Percentiles rank a stretch among this genome's conserved stretches.
Evolutionary conservation across 2,329 filamentous ascomycete species (phyloP).

Genomic region (Fusarium vanettenii): DNA sequence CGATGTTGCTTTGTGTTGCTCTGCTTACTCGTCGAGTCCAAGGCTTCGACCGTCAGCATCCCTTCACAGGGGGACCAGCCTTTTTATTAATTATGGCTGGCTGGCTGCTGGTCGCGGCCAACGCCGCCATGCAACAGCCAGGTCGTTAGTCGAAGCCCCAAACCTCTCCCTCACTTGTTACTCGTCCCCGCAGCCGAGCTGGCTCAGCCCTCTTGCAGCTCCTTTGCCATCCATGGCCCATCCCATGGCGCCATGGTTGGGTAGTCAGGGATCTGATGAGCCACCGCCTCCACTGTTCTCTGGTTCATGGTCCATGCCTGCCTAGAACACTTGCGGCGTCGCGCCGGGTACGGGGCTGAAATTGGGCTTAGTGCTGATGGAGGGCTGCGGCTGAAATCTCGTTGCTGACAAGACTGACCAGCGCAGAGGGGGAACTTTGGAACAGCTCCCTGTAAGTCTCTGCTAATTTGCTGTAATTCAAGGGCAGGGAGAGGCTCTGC

Average conservation of each 20-base stretch:
- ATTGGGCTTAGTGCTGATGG: constrained; percentile 43
- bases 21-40: constrained; percentile 6
- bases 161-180: constrained; percentile 13
- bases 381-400: constrained; percentile 43
- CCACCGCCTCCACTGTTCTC: constrained; percentile 38
- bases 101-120: neutral
- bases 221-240: neutral
- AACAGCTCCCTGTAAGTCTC: neutral
- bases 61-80: constrained; percentile 21
- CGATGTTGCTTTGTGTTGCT: neutral
- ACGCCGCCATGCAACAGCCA: constrained; percentile 12
- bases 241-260: constrained; percentile 36
- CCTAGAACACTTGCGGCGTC: constrained; percentile 21
- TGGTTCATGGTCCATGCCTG: constrained; percentile 21
- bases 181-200: constrained; percentile 35
- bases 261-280: constrained; percentile 36
- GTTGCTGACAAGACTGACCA: constrained; percentile 32
- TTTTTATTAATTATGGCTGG: constrained; percentile 28
- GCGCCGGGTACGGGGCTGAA: constrained; percentile 29
- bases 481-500: neutral
- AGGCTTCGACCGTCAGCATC: constrained; percentile 7
- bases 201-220: constrained; percentile 38
- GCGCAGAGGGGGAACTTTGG: constrained; percentile 26
- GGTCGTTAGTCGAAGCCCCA: constrained; percentile 20
- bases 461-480: neutral